These are phyloP conservation scores for Gnomoniopsis sp. DNA, from an alignment of 2,329 filamentous ascomycete species.

Conservation along the genomic window DNA sequence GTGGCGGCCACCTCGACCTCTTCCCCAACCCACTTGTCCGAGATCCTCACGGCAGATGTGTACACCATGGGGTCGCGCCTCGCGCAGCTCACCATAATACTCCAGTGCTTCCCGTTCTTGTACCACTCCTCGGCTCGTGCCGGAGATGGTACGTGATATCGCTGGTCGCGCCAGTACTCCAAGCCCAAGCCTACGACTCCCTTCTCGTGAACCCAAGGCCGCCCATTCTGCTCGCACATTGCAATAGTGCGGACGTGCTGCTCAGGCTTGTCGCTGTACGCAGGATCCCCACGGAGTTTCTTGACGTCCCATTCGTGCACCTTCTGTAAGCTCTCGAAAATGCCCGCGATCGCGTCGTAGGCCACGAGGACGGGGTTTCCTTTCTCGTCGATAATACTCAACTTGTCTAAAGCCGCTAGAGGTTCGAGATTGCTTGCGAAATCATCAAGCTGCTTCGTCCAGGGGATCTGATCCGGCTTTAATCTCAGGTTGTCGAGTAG, in stretches of 20 bases:
- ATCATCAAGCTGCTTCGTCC: constrained; percentile 67
- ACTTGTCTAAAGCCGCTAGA: constrained; percentile 65
- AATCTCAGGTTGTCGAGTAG: constrained; percentile 63
- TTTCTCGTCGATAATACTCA: constrained; percentile 51
- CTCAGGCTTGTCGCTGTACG: constrained; percentile 41
- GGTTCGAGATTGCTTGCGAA: constrained; percentile 72
- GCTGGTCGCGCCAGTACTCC: constrained; percentile 72
- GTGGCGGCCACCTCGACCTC: constrained; percentile 51
- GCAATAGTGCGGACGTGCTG: constrained; percentile 53
- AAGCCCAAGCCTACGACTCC: constrained; percentile 66
- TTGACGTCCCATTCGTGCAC: constrained; percentile 70
- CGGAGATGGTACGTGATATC: constrained; percentile 29
- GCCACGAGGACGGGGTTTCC: constrained; percentile 63
- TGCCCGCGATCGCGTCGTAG: constrained; percentile 71
- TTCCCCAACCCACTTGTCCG: constrained; percentile 70
- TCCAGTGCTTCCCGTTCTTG: constrained; percentile 54
- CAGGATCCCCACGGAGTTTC: constrained; percentile 48
- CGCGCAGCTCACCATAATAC: constrained; percentile 64
- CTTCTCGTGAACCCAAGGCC: constrained; percentile 67
- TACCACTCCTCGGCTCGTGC: constrained; percentile 29
- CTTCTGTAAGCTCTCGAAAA: constrained; percentile 66
- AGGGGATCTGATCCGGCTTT: constrained; percentile 54
- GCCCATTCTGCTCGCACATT: constrained; percentile 68
- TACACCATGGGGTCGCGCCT: constrained; percentile 41
- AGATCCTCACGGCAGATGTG: constrained; percentile 61